Evolutionary conservation across 768 basidiomycete species (phyloP).

Genomic region (Pholiota molesta): DNA sequence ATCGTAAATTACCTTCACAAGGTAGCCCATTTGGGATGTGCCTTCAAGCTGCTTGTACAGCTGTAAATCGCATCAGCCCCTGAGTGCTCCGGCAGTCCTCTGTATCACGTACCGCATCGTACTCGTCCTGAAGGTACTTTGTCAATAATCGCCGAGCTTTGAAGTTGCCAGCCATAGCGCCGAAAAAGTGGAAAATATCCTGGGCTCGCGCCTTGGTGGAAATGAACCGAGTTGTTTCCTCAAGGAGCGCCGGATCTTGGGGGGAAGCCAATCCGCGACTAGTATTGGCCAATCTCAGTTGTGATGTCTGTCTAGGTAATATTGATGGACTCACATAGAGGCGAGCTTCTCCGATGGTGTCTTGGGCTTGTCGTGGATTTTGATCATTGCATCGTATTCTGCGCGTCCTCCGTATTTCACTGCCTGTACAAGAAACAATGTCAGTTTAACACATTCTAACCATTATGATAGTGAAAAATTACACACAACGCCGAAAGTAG

Average conservation of each 20-base stretch:
- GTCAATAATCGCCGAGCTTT: conserved; percentile 55
- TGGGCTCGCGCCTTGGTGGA: conserved; percentile 55
- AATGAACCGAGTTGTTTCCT: conserved; percentile 67
- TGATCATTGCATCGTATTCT: conserved; percentile 76
- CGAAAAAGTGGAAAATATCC: conserved; percentile 68
- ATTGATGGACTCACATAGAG: conserved; percentile 55
- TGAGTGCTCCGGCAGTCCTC: background rate
- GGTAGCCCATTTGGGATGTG: conserved; percentile 58
- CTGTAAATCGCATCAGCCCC: conserved; percentile 31
- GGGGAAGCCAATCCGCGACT: conserved; percentile 71
- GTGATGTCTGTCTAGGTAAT: background rate
- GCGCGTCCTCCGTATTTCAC: conserved; percentile 71
- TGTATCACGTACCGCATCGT: conserved; percentile 52
- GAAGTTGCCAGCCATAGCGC: conserved; percentile 58
- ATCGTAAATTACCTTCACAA: conserved; percentile 51
- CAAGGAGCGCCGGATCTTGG: conserved; percentile 55
- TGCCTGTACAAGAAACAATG: conserved; percentile 42
- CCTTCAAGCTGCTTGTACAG: conserved; percentile 72
- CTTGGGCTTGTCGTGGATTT: conserved; percentile 69
- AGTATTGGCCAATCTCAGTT: conserved; percentile 14
- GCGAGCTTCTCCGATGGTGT: conserved; percentile 75
- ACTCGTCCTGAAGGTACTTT: conserved; percentile 71
- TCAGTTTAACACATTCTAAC: background rate
- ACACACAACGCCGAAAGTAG: conserved; percentile 55
- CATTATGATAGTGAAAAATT: conserved; percentile 1